These are phyloP conservation scores for Podospora anserina DNA, from an alignment of 495 filamentous ascomycete species.

Conservation along the genomic window DNA sequence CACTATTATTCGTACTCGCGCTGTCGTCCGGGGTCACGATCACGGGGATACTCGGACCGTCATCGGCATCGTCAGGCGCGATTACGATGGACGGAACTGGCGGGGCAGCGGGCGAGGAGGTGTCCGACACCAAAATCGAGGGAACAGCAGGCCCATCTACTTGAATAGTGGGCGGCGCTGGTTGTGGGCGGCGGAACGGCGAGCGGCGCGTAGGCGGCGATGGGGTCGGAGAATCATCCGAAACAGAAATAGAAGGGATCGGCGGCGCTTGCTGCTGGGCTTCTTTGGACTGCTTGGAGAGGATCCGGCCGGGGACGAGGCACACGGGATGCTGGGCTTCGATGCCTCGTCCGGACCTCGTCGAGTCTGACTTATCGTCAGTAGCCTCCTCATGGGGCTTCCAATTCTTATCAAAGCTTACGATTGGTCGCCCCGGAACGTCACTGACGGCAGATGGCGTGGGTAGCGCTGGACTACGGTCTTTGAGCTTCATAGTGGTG, in stretches of 20 bases:
- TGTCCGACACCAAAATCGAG: slow-evolving; percentile 30
- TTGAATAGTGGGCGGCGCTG: slow-evolving; percentile 39
- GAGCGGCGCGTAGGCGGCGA: slow-evolving; percentile 33
- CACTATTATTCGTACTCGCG: slow-evolving; percentile 24
- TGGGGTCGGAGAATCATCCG: slow-evolving; percentile 41
- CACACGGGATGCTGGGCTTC: slow-evolving; percentile 19
- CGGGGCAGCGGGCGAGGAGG: slow-evolving; percentile 23
- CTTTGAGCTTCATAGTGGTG: slow-evolving; percentile 84
- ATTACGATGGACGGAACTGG: slow-evolving; percentile 44
- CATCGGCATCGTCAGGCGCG: slow-evolving; percentile 36
- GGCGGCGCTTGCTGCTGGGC: slow-evolving; percentile 25
- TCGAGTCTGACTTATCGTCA: slow-evolving; percentile 52
- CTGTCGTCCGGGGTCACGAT: slow-evolving; percentile 44
- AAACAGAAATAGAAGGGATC: slow-evolving; percentile 62
- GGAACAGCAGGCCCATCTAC: slow-evolving; percentile 35
- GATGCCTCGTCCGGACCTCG: slow-evolving; percentile 25
- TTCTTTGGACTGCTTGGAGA: slow-evolving; percentile 25
- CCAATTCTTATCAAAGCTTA: slow-evolving; percentile 86
- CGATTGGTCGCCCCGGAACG: slow-evolving; percentile 79
- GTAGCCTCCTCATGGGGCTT: slow-evolving; percentile 60
- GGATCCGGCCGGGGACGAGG: slow-evolving; percentile 30
- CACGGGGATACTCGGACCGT: slow-evolving; percentile 42
- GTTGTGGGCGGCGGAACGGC: slow-evolving; percentile 31
- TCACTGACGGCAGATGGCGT: slow-evolving; percentile 84
- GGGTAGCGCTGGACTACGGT: slow-evolving; percentile 79